Evolutionary conservation across 495 filamentous ascomycete species (phyloP).

Genomic region (Cladorrhinum samala): DNA sequence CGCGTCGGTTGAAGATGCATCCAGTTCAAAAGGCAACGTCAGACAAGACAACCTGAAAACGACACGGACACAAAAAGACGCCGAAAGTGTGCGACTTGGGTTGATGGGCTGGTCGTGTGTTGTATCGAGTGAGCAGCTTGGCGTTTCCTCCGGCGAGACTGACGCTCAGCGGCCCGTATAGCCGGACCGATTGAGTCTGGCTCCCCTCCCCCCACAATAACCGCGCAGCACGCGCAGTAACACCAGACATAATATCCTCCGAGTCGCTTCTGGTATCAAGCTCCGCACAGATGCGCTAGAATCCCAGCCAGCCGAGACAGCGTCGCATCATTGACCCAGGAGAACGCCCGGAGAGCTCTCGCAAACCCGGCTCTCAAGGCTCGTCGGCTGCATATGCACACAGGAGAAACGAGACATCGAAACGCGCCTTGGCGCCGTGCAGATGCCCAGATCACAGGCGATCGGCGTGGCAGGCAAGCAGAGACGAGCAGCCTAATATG

Average conservation of each 20-base stretch:
- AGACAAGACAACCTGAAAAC: too few relatives aligned
- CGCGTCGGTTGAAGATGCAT: too few relatives aligned
- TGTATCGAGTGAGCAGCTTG: background rate
- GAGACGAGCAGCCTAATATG: slow-evolving; percentile 27
- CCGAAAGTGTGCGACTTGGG: too few relatives aligned
- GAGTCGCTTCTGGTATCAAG: slow-evolving; percentile 6
- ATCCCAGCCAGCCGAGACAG: background rate
- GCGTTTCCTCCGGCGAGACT: slow-evolving; percentile 6
- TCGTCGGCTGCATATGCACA: slow-evolving; percentile 23
- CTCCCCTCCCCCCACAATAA: slow-evolving; percentile 11
- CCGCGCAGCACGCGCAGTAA: background rate
- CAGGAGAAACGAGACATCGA: slow-evolving; percentile 17
- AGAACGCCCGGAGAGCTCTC: background rate
- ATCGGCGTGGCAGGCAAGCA: slow-evolving; percentile 18
- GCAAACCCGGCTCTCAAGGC: slow-evolving; percentile 9
- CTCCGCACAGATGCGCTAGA: slow-evolving; percentile 4
- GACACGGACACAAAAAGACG: too few relatives aligned
- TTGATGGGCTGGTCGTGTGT: too few relatives aligned
- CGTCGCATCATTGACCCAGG: slow-evolving; percentile 9
- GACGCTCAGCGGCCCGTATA: slow-evolving; percentile 23
- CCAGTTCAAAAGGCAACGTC: background rate
- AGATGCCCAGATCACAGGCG: slow-evolving; percentile 2
- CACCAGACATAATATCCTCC: slow-evolving; percentile 5
- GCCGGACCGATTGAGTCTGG: slow-evolving; percentile 17
- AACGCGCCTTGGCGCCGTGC: slow-evolving; percentile 16